Percentiles rank a stretch among this genome's conserved stretches.
phyloP scores from a whole-genome alignment of 306 rosid species.

The Vigna hirtella region DNA sequence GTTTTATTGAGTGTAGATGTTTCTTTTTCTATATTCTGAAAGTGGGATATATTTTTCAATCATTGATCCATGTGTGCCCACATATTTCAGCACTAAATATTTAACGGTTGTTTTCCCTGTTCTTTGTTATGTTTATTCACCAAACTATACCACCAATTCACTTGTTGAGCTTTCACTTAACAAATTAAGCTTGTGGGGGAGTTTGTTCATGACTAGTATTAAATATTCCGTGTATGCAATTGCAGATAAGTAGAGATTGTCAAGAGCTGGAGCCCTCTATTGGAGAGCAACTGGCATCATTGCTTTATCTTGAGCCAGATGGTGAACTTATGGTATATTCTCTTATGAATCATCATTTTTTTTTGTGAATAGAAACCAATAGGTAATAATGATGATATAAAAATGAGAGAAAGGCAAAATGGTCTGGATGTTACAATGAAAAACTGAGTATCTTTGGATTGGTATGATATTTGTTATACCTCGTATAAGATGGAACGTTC shows the following conservation, averaged over 20 bases:
- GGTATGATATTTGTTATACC: neutral
- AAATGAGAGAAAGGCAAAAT: conserved; percentile 4
- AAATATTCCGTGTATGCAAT: conserved; percentile 40
- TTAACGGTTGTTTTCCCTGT: conserved; percentile 8
- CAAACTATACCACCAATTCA: neutral
- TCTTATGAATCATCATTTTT: conserved; percentile 22
- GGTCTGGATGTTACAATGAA: conserved; percentile 22
- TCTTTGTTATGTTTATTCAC: conserved; percentile 2
- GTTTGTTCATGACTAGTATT: conserved; percentile 7
- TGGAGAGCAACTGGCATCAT: conserved; percentile 97
- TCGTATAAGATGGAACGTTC: conserved; percentile 25
- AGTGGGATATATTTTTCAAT: neutral
- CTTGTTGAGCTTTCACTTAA: conserved; percentile 1
- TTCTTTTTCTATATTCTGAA: neutral
- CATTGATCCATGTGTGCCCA: neutral
- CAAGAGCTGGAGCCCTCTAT: conserved; percentile 93
- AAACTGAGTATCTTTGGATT: conserved; percentile 28
- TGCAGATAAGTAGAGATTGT: conserved; percentile 99
- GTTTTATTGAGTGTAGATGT: conserved; percentile 7
- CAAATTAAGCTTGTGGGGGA: neutral
- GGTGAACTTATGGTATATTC: conserved; percentile 96
- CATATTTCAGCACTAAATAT: neutral
- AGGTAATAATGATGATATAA: conserved; percentile 20
- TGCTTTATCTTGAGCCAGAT: conserved; percentile 97
- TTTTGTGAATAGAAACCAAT: conserved; percentile 16